phyloP scores from a whole-genome alignment of 805 yeast genomes.

The Candida ortonii region DNA sequence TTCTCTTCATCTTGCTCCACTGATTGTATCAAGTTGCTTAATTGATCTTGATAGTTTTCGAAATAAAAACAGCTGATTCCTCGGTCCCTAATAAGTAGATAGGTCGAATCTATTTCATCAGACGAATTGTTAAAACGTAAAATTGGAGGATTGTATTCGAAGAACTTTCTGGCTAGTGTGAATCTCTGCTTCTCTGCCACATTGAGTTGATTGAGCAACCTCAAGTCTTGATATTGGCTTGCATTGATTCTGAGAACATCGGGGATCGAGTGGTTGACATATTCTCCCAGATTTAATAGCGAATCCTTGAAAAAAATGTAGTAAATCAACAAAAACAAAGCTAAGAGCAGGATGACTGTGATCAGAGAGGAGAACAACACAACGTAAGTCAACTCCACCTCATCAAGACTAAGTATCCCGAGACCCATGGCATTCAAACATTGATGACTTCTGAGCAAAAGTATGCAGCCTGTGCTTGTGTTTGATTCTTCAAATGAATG shows the following conservation, averaged over 20 bases:
- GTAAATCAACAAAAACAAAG: constrained; percentile 26
- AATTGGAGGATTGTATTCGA: constrained; percentile 23
- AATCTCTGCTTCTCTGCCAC: constrained; percentile 25
- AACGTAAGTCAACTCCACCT: constrained; percentile 24
- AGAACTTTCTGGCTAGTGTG: constrained; percentile 25
- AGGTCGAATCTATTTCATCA: constrained; percentile 29
- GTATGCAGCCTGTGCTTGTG: no score
- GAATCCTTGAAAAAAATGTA: constrained; percentile 27
- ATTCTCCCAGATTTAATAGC: constrained; percentile 10
- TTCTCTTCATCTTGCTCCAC: constrained; percentile 18
- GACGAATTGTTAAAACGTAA: constrained; percentile 26
- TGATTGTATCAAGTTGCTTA: constrained; percentile 22
- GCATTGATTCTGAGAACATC: constrained; percentile 22
- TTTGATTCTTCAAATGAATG: no score
- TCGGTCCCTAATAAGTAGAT: constrained; percentile 33
- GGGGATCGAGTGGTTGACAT: constrained; percentile 24
- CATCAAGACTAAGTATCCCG: constrained; percentile 17
- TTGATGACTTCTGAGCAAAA: no score
- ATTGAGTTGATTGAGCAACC: constrained; percentile 20
- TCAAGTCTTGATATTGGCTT: constrained; percentile 18
- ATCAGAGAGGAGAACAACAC: constrained; percentile 27
- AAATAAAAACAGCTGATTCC: constrained; percentile 35
- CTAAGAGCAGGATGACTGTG: constrained; percentile 24
- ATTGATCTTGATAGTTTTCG: constrained; percentile 31
- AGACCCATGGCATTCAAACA: no score